Evolutionary conservation across 805 yeast species (phyloP), one percentile per base, ranked within the genome.

Genomic region (Nakazawaea sp.): DNA sequence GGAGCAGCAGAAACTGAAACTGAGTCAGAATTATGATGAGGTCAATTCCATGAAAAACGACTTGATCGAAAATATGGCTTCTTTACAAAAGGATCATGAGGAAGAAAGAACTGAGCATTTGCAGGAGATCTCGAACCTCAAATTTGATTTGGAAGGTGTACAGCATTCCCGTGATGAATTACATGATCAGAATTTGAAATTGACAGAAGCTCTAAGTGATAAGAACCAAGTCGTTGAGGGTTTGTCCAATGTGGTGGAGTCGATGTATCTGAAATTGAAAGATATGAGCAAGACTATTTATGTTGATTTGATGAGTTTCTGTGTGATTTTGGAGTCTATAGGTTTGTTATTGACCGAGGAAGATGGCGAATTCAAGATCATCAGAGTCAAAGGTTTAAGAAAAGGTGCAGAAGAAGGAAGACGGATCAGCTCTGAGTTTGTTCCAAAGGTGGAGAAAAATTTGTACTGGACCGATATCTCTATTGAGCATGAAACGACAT

Each of bases 351-450:
- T 84, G 33, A 64, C 72, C 10, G 62, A 45, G 18, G 43, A 45
- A 4, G 48, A 49, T 13, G 59, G 64, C 13, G 62, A 56, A 8
- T 62, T 68, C 30, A 68, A 68, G 35, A 74, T 84, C 20, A 77
- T 77, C 33, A 68, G 97, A 43, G 96, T 87, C 3, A 84, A 84
- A 52, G 96, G 96, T 0, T 60, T 84, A 43, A 65, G 78, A 43
- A 69, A 72, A 33, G 71, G 66, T 38, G 40, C 19, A 30, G 49
- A 17, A 30, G 45, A 5, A 23, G 37, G 21, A 12, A 17, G 18
- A 4, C 20, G 18, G 23, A 11, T 33, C 18, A 33, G 15, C 13
- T 36, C 45, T 2, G 35, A 36, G 8, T 35, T 40, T 13, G 13
- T 43, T 6, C 11, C 4, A 3, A 32, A 40, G 10, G 32, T 33